Percentiles rank a stretch among this genome's conserved stretches.
Conservation (phyloP, 192 early-diverging fungal species). For the Backusella mclennaniae region DNA sequence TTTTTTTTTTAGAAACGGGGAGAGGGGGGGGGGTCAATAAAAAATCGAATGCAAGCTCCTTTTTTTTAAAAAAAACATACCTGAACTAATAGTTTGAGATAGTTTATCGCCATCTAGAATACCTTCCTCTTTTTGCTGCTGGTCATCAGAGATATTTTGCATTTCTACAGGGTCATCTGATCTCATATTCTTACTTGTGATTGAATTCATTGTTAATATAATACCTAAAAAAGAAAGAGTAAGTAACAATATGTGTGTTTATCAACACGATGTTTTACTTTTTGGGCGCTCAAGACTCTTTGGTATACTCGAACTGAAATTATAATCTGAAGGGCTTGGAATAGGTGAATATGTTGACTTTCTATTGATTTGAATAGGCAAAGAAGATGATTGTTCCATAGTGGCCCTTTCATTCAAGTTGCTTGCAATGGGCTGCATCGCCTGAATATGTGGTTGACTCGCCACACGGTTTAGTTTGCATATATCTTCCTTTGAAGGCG, state of each 20-base stretch:
- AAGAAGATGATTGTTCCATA: conserved; percentile 5
- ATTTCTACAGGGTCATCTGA: neutral
- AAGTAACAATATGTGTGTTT: neutral
- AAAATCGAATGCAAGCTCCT: neutral
- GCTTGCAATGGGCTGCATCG: neutral
- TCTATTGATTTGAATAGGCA: conserved; percentile 1
- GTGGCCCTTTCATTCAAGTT: neutral
- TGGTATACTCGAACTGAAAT: conserved; percentile 15
- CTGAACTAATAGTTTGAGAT: conserved; percentile 1
- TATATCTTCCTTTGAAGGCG: conserved; percentile 1
- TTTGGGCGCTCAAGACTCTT: conserved; percentile 12
- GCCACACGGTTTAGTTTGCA: conserved; percentile 14
- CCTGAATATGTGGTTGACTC: conserved; percentile 23
- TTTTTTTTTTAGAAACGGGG: neutral
- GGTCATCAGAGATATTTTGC: neutral
- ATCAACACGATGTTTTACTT: neutral
- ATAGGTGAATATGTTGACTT: conserved; percentile 6
- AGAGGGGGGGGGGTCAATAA: neutral
- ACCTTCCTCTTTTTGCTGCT: neutral
- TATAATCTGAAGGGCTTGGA: conserved; percentile 18
- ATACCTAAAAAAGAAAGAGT: neutral
- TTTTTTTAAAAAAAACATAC: neutral
- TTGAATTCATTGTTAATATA: conserved; percentile 12
- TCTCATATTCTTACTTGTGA: neutral
- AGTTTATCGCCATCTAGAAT: neutral